Percentiles rank a stretch among this genome's conserved stretches.
Conservation (phyloP, 1,284 basidiomycete genomes). For the Apiotrichum siamense region DNA sequence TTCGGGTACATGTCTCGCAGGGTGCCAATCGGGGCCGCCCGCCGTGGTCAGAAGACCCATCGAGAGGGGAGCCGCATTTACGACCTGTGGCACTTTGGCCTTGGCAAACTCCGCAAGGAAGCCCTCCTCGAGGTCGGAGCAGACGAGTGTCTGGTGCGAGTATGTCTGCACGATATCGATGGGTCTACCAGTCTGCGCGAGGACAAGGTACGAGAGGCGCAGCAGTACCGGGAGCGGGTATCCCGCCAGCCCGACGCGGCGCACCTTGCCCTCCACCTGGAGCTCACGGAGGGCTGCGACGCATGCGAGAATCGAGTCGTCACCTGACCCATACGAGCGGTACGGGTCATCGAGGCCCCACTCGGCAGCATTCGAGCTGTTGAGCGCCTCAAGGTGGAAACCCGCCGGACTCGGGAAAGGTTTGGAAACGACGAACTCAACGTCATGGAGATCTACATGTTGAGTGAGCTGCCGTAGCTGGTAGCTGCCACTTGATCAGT, state of each 20-base stretch:
- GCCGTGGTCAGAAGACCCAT: conserved; percentile 78
- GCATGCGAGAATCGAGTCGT: conserved; percentile 70
- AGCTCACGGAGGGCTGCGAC: conserved; percentile 65
- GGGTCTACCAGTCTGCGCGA: conserved; percentile 53
- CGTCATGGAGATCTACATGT: conserved; percentile 68
- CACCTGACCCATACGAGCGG: conserved; percentile 59
- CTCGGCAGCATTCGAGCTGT: conserved; percentile 10
- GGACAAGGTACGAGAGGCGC: conserved; percentile 69
- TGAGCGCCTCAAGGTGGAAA: conserved; percentile 54
- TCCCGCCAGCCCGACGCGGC: conserved; percentile 74
- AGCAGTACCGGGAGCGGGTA: conserved; percentile 86
- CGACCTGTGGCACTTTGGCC: conserved; percentile 62
- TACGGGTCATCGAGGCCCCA: conserved; percentile 15
- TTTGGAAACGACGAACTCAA: conserved; percentile 72
- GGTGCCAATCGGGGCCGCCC: conserved; percentile 74
- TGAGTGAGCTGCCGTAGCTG: background rate
- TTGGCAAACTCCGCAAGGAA: conserved; percentile 60
- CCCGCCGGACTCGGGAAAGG: conserved; percentile 47
- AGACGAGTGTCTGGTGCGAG: conserved; percentile 81
- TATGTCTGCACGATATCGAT: conserved; percentile 79
- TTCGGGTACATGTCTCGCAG: conserved; percentile 50
- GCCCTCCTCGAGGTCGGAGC: conserved; percentile 56
- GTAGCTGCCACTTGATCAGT: no score
- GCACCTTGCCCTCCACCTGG: conserved; percentile 71
- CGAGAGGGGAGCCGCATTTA: conserved; percentile 81